phyloP scores from a whole-genome alignment of 2,329 filamentous ascomycete genomes.

The Cladophialophora yegresii region DNA sequence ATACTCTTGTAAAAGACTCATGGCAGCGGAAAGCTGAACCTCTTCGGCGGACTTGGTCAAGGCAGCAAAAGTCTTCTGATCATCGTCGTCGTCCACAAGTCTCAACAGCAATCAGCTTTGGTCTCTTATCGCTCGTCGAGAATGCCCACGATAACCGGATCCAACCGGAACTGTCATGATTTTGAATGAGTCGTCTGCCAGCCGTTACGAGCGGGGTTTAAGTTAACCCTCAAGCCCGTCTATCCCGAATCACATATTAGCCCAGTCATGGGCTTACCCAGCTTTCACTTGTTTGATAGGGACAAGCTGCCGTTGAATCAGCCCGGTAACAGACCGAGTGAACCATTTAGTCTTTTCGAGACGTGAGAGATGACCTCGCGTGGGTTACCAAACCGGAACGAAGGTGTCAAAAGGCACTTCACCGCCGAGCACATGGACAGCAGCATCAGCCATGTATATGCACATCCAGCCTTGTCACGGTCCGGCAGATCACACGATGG shows the following conservation, averaged over 20 bases:
- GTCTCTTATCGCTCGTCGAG: not conserved
- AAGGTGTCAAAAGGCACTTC: not conserved
- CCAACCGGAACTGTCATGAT: no score
- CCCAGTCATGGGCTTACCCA: not conserved
- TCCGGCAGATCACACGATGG: not conserved
- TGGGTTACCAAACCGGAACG: not conserved
- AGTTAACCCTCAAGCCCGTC: not conserved
- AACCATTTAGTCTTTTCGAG: not conserved
- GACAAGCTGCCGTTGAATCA: not conserved
- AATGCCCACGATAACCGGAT: no score
- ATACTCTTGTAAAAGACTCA: not conserved
- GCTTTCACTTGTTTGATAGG: not conserved
- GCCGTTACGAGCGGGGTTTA: no score
- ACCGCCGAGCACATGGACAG: not conserved
- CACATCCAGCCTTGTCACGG: not conserved
- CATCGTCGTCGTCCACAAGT: not conserved
- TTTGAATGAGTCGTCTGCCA: not conserved
- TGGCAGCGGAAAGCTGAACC: not conserved
- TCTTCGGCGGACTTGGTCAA: not conserved
- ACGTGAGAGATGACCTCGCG: not conserved
- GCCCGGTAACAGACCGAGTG: not conserved
- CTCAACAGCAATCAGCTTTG: no score
- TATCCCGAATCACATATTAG: not conserved
- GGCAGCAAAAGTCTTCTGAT: not conserved
- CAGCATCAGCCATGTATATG: not conserved